Base-by-base conservation (phyloP, 2,329 filamentous ascomycete genomes). In the Trichoderma simmonsii region DNA sequence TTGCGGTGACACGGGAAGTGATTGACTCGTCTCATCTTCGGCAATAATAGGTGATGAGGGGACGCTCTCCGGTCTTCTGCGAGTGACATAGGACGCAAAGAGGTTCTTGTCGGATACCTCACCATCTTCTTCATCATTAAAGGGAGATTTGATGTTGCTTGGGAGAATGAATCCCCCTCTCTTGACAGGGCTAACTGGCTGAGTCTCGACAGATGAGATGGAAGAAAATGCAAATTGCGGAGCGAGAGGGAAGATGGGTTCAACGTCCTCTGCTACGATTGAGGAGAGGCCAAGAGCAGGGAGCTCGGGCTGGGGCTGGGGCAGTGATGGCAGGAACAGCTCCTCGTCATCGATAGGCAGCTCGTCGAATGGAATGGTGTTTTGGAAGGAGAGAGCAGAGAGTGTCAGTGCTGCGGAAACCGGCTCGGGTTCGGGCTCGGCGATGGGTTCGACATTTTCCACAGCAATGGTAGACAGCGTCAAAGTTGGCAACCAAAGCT, bases 1-100 rank as follows among this genome's bases (percentile, higher is more conserved):
- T 67, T 83, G 75, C 5, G 79, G 78, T 28, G 71, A 79, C 56
- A 82, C 81, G 26, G 80, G 81, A 15, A 83, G 84, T 48, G 86
- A 86, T 74, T 90, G 88, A 56, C 86, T 84, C 3, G 89, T 89
- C 73, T 89, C 87, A 76, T 93, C 90, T 77, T 92, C 90, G 3
- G 89, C 88, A 78, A 92, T 90, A 65, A 88, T 77, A 9, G 85
- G 84, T 39, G 66, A 43, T 62, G 66, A 54, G 0, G 81, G 79
- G 2, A 81, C 76, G 24, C 80, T 78, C 71, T 81, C 83, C 51
- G 77, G 78, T 75, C 83, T 86, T 72, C 83, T 83, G 76, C 85
- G 83, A 72, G 83, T 80, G 77, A 85, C 79, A 63, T 85, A 79
- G n/a, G 84, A 80, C 59, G 81, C 81, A 72, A 86, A 80, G 71